Evolutionary conservation across 1,284 basidiomycete species (phyloP).

Genomic region (Sparassis latifolia): DNA sequence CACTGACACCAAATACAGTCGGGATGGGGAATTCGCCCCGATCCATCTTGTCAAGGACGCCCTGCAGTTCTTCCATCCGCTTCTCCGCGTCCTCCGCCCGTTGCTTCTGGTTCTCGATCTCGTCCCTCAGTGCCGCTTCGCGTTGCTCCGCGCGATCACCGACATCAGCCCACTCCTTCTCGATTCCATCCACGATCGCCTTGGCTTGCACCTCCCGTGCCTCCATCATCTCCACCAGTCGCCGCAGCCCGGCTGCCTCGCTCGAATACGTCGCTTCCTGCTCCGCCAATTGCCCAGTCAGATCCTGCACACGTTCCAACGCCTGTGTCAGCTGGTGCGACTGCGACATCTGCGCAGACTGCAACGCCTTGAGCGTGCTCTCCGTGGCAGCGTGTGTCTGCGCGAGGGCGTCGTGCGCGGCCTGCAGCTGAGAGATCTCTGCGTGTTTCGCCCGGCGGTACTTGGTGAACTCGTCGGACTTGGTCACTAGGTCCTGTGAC

Average conservation of each 20-base stretch:
- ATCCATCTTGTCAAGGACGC: conserved; percentile 57
- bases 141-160: conserved; percentile 62
- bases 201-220: conserved; percentile 76
- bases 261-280: conserved; percentile 73
- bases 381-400: conserved; percentile 58
- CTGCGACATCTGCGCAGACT: conserved; percentile 61
- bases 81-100: conserved; percentile 59
- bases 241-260: conserved; percentile 65
- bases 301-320: conserved; percentile 62
- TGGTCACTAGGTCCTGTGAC: conserved; percentile 51
- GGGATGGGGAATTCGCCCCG: conserved; percentile 62
- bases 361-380: conserved; percentile 61
- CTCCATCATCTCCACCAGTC: conserved; percentile 77
- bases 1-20: conserved; percentile 21
- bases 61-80: conserved; percentile 53
- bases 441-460: conserved; percentile 70
- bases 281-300: conserved; percentile 69
- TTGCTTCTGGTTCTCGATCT: conserved; percentile 57
- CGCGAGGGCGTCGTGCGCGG: conserved; percentile 60
- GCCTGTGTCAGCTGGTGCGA: conserved; percentile 65
- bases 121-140: conserved; percentile 57
- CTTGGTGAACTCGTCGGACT: conserved; percentile 68
- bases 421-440: conserved; percentile 68
- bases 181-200: conserved; percentile 70
- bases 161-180: conserved; percentile 70